A percentile compares a stretch with the other conserved stretches of the same genome.
phyloP scores from a whole-genome alignment of 208 protist species.

The Entamoeba nuttalli region DNA sequence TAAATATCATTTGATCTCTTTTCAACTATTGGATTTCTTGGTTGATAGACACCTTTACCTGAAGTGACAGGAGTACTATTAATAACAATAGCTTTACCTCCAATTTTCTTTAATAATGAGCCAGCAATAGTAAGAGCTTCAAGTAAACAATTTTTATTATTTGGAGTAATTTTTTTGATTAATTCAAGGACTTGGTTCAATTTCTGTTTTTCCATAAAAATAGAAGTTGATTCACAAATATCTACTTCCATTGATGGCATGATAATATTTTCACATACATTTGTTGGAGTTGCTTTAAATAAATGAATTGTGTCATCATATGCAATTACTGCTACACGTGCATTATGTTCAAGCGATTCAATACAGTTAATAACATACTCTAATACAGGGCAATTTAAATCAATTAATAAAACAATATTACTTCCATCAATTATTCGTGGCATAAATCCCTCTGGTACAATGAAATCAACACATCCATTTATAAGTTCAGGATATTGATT shows the following conservation, averaged over 20 bases:
- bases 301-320: neutral
- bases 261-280: neutral
- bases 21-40: neutral
- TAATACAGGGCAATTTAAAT: neutral
- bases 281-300: neutral
- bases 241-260: neutral
- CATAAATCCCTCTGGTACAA: neutral
- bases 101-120: neutral
- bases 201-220: neutral
- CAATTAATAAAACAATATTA: neutral
- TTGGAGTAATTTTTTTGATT: neutral
- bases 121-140: neutral
- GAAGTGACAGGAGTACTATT: neutral
- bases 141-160: neutral
- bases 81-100: neutral
- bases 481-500: neutral
- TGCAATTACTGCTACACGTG: neutral
- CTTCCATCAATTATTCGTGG: neutral
- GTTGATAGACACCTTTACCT: neutral
- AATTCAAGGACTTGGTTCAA: neutral
- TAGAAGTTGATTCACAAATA: neutral
- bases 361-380: neutral
- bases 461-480: neutral
- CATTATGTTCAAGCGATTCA: neutral
- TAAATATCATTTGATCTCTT: neutral